phyloP scores from a whole-genome alignment of 768 basidiomycete species.

The Hericium rajendrae region DNA sequence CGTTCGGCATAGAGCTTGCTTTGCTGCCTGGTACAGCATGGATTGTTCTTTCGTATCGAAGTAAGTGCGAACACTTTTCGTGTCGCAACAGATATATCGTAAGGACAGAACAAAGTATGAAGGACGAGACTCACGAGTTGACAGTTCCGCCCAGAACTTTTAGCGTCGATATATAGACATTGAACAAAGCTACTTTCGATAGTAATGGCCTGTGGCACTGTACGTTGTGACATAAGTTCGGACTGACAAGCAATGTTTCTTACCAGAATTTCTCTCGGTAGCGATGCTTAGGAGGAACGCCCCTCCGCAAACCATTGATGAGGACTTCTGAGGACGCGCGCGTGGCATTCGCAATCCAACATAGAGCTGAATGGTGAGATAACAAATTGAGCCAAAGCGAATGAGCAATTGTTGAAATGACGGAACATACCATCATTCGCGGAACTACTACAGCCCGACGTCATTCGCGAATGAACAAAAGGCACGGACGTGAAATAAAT shows the following conservation, averaged over 20 bases:
- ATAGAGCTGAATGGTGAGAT: slow-evolving; percentile 41
- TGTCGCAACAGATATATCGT: slow-evolving; percentile 2
- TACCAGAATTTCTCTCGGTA: slow-evolving; percentile 55
- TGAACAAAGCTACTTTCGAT: slow-evolving; percentile 45
- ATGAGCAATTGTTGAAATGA: neutral
- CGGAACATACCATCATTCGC: slow-evolving; percentile 59
- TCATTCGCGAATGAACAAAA: slow-evolving; percentile 49
- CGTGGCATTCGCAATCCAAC: slow-evolving; percentile 49
- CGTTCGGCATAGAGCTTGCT: slow-evolving; percentile 33
- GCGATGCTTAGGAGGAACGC: slow-evolving; percentile 64
- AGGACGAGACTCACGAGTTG: neutral
- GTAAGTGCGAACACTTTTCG: slow-evolving; percentile 28
- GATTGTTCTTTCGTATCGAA: slow-evolving; percentile 32
- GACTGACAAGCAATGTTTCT: neutral
- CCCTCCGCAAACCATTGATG: slow-evolving; percentile 74
- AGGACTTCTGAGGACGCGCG: slow-evolving; percentile 42
- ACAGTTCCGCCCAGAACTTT: slow-evolving; percentile 6
- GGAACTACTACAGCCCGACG: slow-evolving; percentile 25
- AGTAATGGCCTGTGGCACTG: slow-evolving; percentile 33
- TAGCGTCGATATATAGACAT: slow-evolving; percentile 29
- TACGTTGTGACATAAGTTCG: neutral
- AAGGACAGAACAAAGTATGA: too few species aligned
- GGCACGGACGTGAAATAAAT: slow-evolving; percentile 49
- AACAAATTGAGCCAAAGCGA: neutral
- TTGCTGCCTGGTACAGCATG: slow-evolving; percentile 41